Percentiles rank a stretch among this genome's conserved stretches.
phyloP scores from a whole-genome alignment of 768 basidiomycete species.

The Naematelia encephala region DNA sequence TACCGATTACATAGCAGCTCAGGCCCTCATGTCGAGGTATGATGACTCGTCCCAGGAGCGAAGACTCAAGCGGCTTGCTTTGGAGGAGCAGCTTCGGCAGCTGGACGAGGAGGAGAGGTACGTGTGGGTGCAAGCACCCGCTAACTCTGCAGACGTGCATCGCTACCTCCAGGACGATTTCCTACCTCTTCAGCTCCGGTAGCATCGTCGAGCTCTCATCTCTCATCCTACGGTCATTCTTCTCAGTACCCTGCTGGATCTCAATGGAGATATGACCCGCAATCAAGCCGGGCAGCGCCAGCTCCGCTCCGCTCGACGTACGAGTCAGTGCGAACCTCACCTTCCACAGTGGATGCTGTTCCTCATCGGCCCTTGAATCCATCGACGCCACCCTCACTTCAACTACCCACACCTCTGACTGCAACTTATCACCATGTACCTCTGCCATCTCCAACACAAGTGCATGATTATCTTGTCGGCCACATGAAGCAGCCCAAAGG shows the following conservation, averaged over 20 bases:
- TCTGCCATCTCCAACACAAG: constrained; percentile 28
- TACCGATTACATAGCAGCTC: no score
- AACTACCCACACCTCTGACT: background rate
- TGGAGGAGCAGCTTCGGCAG: constrained; percentile 25
- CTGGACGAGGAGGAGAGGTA: constrained; percentile 28
- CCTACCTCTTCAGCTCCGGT: background rate
- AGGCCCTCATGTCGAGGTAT: background rate
- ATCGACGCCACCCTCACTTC: background rate
- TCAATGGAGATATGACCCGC: background rate
- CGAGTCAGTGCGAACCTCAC: background rate
- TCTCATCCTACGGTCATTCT: background rate
- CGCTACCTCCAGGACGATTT: background rate
- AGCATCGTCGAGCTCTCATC: background rate
- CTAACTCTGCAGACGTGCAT: background rate
- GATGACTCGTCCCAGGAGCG: constrained; percentile 11
- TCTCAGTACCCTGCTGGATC: background rate
- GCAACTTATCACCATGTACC: background rate
- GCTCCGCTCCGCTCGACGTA: constrained; percentile 5
- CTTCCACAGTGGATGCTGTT: no score
- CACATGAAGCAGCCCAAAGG: constrained; percentile 21
- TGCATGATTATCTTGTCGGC: constrained; percentile 29
- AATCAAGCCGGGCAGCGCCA: background rate
- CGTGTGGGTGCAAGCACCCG: background rate
- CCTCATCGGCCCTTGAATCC: background rate
- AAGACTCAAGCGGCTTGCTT: constrained; percentile 9